phyloP scores from a whole-genome alignment of 192 early-diverging fungal species.

The Umbelopsis isabellina region DNA sequence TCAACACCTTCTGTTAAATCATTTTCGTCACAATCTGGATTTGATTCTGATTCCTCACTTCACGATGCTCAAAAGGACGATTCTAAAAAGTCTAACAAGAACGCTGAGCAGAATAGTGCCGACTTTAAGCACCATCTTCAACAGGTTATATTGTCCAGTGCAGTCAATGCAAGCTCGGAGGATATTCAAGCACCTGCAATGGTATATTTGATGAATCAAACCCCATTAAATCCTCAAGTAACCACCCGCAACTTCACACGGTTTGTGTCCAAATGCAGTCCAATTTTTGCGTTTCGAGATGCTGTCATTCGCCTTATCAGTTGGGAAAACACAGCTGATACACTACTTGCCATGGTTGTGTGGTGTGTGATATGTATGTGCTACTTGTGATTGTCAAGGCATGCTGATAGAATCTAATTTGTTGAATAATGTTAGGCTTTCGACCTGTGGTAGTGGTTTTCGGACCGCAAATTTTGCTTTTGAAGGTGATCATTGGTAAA shows the following conservation, averaged over 20 bases:
- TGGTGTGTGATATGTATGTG: conserved; percentile 60
- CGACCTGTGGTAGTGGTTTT: conserved; percentile 39
- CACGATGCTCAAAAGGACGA: conserved; percentile 1
- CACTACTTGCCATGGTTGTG: conserved; percentile 52
- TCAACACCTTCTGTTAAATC: conserved; percentile 20
- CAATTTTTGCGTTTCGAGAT: conserved; percentile 68
- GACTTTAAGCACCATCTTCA: conserved; percentile 37
- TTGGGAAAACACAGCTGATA: conserved; percentile 73
- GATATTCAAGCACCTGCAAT: conserved; percentile 50
- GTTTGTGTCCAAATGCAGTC: conserved; percentile 67
- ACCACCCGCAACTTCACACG: conserved; percentile 71
- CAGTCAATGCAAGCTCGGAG: conserved; percentile 40
- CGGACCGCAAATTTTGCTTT: conserved; percentile 28
- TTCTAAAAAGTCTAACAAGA: conserved; percentile 24
- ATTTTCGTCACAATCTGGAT: conserved; percentile 17
- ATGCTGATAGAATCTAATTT: neutral
- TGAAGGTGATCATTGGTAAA: conserved; percentile 27
- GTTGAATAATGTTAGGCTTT: conserved; percentile 25
- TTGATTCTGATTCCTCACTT: neutral
- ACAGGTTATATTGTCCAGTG: conserved; percentile 52
- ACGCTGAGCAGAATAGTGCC: conserved; percentile 30
- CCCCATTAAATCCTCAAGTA: conserved; percentile 62
- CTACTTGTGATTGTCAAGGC: neutral
- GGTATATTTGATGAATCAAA: conserved; percentile 32
- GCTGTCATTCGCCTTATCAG: conserved; percentile 60